phyloP scores from a whole-genome alignment of 169 alveolate species.

The Cryptosporidium andersoni region DNA sequence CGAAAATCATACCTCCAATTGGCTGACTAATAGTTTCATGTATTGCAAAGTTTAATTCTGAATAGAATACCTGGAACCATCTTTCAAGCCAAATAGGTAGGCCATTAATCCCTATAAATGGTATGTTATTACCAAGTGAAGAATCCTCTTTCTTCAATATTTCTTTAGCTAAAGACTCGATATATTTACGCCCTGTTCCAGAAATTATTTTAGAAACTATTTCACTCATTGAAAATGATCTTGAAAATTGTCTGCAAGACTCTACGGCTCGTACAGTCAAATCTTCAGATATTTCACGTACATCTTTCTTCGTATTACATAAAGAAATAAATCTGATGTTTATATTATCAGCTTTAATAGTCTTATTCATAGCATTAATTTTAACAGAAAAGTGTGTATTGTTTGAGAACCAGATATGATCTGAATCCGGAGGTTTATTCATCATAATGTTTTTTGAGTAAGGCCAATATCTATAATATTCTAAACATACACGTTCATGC shows the following conservation, averaged over 20 bases:
- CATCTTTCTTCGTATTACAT: not conserved
- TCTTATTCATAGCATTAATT: constrained; percentile 9
- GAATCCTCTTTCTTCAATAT: constrained; percentile 9
- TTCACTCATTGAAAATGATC: constrained; percentile 39
- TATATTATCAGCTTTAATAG: constrained; percentile 4
- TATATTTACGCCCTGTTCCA: constrained; percentile 8
- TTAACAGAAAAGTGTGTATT: constrained; percentile 20
- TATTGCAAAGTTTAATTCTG: constrained; percentile 9
- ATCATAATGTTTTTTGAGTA: constrained; percentile 8
- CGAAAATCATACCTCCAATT: constrained; percentile 65
- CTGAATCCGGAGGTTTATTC: constrained; percentile 27
- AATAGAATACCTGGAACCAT: constrained; percentile 35
- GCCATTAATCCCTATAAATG: not conserved
- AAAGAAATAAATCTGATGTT: constrained; percentile 37
- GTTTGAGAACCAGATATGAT: constrained; percentile 28
- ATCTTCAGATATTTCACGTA: not conserved
- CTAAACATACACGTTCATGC: constrained; percentile 24
- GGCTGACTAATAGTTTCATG: constrained; percentile 55
- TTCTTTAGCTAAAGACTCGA: constrained; percentile 39
- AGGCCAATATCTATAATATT: not conserved
- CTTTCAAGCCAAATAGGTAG: constrained; percentile 65
- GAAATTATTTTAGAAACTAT: constrained; percentile 3
- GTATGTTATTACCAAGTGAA: not conserved
- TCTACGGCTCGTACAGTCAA: not conserved
- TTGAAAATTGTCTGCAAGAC: constrained; percentile 32